Conservation (phyloP, 192 early-diverging fungal species). For the Linnemannia zychae region DNA sequence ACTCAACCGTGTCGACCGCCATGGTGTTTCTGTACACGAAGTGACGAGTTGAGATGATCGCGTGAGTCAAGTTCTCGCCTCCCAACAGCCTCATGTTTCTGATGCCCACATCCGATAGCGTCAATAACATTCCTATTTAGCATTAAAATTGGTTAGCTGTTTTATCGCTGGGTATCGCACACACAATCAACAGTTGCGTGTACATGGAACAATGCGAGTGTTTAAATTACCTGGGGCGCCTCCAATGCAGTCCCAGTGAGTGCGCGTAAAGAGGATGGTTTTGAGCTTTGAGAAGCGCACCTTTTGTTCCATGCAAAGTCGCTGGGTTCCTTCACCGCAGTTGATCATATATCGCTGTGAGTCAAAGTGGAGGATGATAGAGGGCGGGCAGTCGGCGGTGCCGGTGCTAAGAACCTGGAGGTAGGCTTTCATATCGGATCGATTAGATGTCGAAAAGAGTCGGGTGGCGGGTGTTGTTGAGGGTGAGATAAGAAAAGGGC, state of each 20-base stretch:
- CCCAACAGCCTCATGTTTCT: slow-evolving; percentile 76
- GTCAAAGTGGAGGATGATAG: slow-evolving; percentile 84
- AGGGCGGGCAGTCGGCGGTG: slow-evolving; percentile 66
- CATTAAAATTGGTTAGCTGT: not conserved
- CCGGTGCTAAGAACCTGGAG: slow-evolving; percentile 65
- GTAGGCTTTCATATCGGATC: slow-evolving; percentile 62
- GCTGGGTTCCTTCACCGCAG: slow-evolving; percentile 92
- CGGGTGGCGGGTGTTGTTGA: not conserved
- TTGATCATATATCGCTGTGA: slow-evolving; percentile 90
- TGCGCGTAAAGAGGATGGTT: slow-evolving; percentile 85
- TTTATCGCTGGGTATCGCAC: not conserved
- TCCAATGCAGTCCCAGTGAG: slow-evolving; percentile 88
- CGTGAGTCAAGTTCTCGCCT: slow-evolving; percentile 84
- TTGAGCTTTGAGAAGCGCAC: slow-evolving; percentile 79
- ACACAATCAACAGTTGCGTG: not conserved
- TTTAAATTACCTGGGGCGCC: slow-evolving; percentile 83
- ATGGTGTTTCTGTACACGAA: slow-evolving; percentile 73
- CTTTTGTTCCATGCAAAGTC: slow-evolving; percentile 84
- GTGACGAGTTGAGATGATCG: slow-evolving; percentile 80
- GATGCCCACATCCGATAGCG: slow-evolving; percentile 82
- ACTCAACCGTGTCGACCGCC: slow-evolving; percentile 70
- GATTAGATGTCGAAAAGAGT: slow-evolving; percentile 44
- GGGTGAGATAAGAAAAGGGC: not conserved
- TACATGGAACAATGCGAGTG: not conserved
- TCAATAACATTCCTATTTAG: slow-evolving; percentile 87